These are phyloP conservation scores for Starmerella khaoyaiensis DNA, from an alignment of 805 yeast species.

Conservation along the genomic window DNA sequence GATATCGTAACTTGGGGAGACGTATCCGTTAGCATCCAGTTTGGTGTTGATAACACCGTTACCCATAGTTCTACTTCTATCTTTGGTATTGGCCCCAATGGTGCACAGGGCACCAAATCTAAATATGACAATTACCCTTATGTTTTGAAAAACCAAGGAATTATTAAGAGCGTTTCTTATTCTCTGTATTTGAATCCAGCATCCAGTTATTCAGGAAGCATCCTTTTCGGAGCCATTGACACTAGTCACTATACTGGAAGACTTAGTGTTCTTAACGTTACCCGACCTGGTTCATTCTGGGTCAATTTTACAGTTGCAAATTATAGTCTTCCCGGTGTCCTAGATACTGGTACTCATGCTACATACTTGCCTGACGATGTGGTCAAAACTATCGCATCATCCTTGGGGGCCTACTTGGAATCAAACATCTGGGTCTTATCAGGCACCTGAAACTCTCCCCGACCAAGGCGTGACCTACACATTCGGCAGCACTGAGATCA, in stretches of 20 bases:
- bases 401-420: conserved; percentile 8
- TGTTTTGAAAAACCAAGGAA: conserved; percentile 30
- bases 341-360: conserved; percentile 42
- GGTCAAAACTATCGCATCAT: conserved; percentile 4
- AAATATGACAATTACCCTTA: conserved; percentile 26
- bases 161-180: conserved; percentile 32
- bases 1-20: conserved; percentile 44
- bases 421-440: conserved; percentile 2
- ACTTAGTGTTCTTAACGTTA: conserved; percentile 18
- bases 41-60: conserved; percentile 4
- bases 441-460: background rate
- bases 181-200: conserved; percentile 34
- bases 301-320: conserved; percentile 13
- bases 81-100: conserved; percentile 12
- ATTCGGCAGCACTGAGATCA: conserved; percentile 18
- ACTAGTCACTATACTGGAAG: conserved; percentile 44
- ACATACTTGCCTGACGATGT: conserved; percentile 31
- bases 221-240: conserved; percentile 54
- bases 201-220: conserved; percentile 19
- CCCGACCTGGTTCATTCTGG: background rate
- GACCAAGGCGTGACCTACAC: conserved; percentile 6
- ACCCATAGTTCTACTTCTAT: background rate
- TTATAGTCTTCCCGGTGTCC: conserved; percentile 10
- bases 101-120: no score
- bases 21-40: conserved; percentile 29